These are phyloP conservation scores for Lojkania enalia DNA, from an alignment of 2,329 filamentous ascomycete genomes.

Conservation along the genomic window DNA sequence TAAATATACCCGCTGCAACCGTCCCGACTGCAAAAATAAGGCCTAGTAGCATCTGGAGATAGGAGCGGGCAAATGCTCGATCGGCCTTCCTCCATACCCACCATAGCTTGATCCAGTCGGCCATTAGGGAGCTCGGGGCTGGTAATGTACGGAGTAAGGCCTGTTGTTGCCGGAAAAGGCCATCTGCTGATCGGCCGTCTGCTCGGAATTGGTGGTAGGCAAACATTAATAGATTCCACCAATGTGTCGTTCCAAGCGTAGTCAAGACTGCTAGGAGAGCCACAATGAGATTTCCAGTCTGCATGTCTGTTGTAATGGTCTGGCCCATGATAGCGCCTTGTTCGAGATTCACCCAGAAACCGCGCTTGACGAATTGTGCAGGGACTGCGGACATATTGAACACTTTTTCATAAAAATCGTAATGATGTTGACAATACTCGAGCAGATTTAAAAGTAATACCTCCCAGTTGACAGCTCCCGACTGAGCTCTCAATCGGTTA, in stretches of 20 bases:
- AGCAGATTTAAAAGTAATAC: no score
- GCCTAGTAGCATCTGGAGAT: neutral
- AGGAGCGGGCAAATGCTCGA: neutral
- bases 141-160: conserved; percentile 3
- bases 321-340: conserved; percentile 2
- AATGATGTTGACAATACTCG: no score
- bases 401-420: no score
- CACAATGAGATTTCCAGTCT: conserved; percentile 1
- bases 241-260: neutral
- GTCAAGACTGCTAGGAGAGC: conserved; percentile 1
- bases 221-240: conserved; percentile 1
- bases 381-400: neutral
- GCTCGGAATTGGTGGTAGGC: neutral
- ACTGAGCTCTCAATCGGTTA: no score
- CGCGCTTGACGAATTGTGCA: neutral
- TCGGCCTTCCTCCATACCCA: conserved; percentile 1
- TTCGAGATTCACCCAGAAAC: neutral
- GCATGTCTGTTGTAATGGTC: conserved; percentile 1
- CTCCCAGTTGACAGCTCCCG: no score
- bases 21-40: conserved; percentile 1
- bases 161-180: conserved; percentile 6
- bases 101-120: conserved; percentile 6
- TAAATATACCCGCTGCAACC: conserved; percentile 1
- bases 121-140: neutral
- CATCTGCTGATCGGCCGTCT: neutral